These are phyloP conservation scores for Metarhizium anisopliae DNA, from an alignment of 2,329 filamentous ascomycete species.

Conservation along the genomic window DNA sequence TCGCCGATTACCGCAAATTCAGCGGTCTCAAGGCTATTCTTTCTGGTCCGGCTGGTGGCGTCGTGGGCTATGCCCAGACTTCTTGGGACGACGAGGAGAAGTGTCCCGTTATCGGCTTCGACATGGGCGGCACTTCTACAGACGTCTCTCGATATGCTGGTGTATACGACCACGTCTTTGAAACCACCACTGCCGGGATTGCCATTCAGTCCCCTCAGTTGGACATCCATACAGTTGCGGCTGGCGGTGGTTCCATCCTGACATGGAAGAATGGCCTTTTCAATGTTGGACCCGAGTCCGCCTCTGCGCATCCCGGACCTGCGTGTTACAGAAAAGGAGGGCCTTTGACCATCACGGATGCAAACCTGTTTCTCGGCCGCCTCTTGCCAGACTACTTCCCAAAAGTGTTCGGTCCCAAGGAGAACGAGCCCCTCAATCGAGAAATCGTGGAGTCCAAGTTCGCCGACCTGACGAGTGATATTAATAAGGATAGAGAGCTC, in stretches of 20 bases:
- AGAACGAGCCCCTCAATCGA: slow-evolving; percentile 23
- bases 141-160: slow-evolving; percentile 60
- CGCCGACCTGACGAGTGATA: slow-evolving; percentile 27
- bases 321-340: slow-evolving; percentile 66
- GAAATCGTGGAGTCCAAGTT: slow-evolving; percentile 32
- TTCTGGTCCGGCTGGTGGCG: slow-evolving; percentile 66
- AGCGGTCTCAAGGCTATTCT: slow-evolving; percentile 61
- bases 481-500: slow-evolving; percentile 27
- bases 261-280: slow-evolving; percentile 66
- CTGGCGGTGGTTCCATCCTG: slow-evolving; percentile 61
- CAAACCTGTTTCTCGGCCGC: slow-evolving; percentile 59
- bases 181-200: slow-evolving; percentile 69
- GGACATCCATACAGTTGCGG: slow-evolving; percentile 73
- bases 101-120: slow-evolving; percentile 66
- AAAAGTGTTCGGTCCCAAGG: slow-evolving; percentile 37
- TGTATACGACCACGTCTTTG: slow-evolving; percentile 43
- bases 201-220: slow-evolving; percentile 71
- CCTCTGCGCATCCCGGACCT: slow-evolving; percentile 60
- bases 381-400: slow-evolving; percentile 55
- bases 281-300: slow-evolving; percentile 62
- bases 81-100: slow-evolving; percentile 59
- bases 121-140: slow-evolving; percentile 61
- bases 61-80: slow-evolving; percentile 66
- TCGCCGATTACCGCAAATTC: slow-evolving; percentile 50
- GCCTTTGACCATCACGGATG: slow-evolving; percentile 64